phyloP scores from a whole-genome alignment of 192 early-diverging fungal species.

The Paraglomus brasilianum region DNA sequence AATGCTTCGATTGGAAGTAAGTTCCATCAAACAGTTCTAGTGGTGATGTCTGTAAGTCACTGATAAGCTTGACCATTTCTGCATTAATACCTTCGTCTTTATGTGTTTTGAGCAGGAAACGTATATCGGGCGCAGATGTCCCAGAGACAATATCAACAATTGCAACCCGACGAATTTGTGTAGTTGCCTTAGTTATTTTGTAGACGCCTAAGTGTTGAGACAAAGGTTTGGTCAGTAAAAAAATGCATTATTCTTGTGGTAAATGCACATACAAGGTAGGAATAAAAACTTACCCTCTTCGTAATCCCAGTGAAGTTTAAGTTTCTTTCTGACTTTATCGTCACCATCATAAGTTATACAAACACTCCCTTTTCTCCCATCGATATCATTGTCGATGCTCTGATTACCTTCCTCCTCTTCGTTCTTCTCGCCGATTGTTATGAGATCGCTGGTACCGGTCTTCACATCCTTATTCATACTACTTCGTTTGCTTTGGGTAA shows the following conservation, averaged over 20 bases:
- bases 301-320: conserved; percentile 19
- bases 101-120: conserved; percentile 18
- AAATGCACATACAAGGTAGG: background rate
- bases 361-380: conserved; percentile 7
- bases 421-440: too few species aligned
- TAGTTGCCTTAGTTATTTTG: conserved; percentile 8
- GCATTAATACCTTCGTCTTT: background rate
- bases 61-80: background rate
- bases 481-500: too few species aligned
- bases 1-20: conserved; percentile 8
- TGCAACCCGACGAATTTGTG: conserved; percentile 3
- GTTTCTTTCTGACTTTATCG: background rate
- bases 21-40: conserved; percentile 1
- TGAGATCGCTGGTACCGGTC: too few species aligned
- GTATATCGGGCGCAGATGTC: background rate
- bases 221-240: background rate
- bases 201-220: background rate
- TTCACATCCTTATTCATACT: too few species aligned
- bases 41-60: background rate
- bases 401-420: background rate
- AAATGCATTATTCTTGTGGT: background rate
- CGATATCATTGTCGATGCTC: too few species aligned
- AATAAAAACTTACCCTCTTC: background rate
- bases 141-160: conserved; percentile 23
- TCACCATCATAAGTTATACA: background rate